Evolutionary conservation across 495 filamentous ascomycete species (phyloP), one percentile per base, ranked within the genome.

Genomic region (Hyphodiscus hymeniophilus): DNA sequence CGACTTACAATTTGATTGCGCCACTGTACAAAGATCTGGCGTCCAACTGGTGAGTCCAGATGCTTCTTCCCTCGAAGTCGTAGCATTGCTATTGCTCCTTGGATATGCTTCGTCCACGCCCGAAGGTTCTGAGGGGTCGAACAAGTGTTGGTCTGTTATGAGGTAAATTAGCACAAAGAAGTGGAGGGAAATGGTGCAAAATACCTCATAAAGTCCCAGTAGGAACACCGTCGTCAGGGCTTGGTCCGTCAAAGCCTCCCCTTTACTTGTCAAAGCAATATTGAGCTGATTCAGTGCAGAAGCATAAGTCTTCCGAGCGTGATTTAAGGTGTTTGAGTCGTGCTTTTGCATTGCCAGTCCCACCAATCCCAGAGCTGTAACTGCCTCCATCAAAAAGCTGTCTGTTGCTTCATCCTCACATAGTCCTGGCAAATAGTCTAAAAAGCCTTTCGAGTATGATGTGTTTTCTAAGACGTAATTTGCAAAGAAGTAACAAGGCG

Each of bases 161-260:
- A 20, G 23, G 42, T 36, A 47, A 17, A 10, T 12, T 18, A 40
- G 21, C 21, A n/a, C 6, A 15, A 4, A n/a, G 4, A 36, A 22
- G 11, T 42, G 22, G 22, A 10, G 40, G 20, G 13, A 1, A 35
- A 24, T n/a, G 4, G 26, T 28, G 26, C 26, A 28, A 6, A 13
- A 8, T 51, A 57, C 54, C 42, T 58, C 55, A 23, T 68, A 74
- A 1, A 70, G 40, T 0, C 60, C 66, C 42, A 80, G 58, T 15
- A 76, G 57, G 18, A 80, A 54, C n/a, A 75, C 71, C 0, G 75
- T 62, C n/a, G 70, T 65, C 24, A 80, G 60, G 1, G 73, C 72
- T 42, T 68, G 59, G 56, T 80, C 75, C 7, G 67, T 56, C 42
- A 64, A 72, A 12, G 70, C 71, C 28, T 75, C 63, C 7, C 64